phyloP scores from a whole-genome alignment of 2,329 filamentous ascomycete species.

The Penicillium fuscoglaucum region DNA sequence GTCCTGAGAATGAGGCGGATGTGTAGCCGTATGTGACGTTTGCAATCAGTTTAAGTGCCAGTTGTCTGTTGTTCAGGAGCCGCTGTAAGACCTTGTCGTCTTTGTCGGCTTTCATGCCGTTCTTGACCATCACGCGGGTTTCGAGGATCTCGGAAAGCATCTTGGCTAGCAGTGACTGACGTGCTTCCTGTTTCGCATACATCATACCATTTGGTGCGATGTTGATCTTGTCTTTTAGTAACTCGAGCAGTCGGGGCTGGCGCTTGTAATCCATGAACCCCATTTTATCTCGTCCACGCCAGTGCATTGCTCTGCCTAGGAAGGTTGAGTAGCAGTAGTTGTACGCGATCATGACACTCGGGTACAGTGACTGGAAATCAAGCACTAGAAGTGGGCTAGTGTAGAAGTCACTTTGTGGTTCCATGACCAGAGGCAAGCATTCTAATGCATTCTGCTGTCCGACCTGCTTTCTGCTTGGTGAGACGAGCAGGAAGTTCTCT shows the following conservation, averaged over 20 bases:
- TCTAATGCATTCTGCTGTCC: conserved; percentile 92
- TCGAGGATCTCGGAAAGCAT: conserved; percentile 97
- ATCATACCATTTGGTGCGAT: conserved; percentile 96
- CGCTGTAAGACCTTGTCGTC: conserved; percentile 82
- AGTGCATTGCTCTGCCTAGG: conserved; percentile 77
- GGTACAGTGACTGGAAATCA: conserved; percentile 95
- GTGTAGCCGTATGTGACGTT: conserved; percentile 99
- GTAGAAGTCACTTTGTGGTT: conserved; percentile 93
- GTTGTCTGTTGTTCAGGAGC: conserved; percentile 86
- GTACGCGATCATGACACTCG: conserved; percentile 98
- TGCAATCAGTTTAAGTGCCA: conserved; percentile 93
- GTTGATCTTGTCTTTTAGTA: conserved; percentile 83
- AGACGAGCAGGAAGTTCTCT: conserved; percentile 88
- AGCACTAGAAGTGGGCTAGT: conserved; percentile 84
- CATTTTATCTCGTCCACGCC: conserved; percentile 93
- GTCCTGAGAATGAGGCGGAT: conserved; percentile 91
- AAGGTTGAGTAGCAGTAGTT: conserved; percentile 99
- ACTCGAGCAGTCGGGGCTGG: conserved; percentile 69
- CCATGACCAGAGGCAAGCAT: conserved; percentile 94
- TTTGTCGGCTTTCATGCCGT: conserved; percentile 91
- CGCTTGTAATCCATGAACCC: conserved; percentile 86
- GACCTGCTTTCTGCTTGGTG: conserved; percentile 87
- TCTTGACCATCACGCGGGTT: conserved; percentile 96
- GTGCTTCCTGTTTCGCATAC: conserved; percentile 80
- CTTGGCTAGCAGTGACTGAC: conserved; percentile 88